Evolutionary conservation across 331 rosid genomes (phyloP), one percentile per base, ranked within the genome.

Genomic region (Phaseolus coccineus): DNA sequence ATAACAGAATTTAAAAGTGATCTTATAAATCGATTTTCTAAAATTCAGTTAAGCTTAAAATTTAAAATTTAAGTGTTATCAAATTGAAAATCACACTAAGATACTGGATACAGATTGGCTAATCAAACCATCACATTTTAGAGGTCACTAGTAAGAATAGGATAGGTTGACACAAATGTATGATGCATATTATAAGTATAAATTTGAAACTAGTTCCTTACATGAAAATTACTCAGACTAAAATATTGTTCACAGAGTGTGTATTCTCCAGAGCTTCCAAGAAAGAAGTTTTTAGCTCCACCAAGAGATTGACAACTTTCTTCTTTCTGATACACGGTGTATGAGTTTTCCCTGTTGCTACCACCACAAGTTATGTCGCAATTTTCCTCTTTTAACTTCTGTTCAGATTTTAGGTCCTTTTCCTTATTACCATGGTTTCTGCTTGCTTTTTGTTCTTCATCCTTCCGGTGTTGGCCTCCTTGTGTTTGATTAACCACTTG

Each of bases 211-310:
- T 19, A 79, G 1, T 76, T 50, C 44, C 71, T 44, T 19, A 80
- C 33, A 24, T 40, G 19, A 77, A 81, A 76, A 69, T 73, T 57
- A 53, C 67, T 47, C 50, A 78, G 69, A 35, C 46, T 55, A 31
- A 82, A 85, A 78, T 73, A 46, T 2, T 75, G 62, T 65, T 82
- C 74, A 76, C 62, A 74, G 28, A 67, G n/a, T 62, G 0, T 33
- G 50, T 80, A 79, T 16, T 85, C 82, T 85, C 71, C 70, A 55
- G 74, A 71, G 5, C 74, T 57, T 70, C 74, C 84, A 48, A 15
- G 86, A 76, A n/a, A 82, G 66, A 70, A 85, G 70, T 14, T 71
- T 62, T 63, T 85, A 53, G 89, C 89, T 31, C 89, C 77, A 50
- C 80, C 79, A 22, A 2, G 51, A 22, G 40, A 40, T n/a, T 55